Evolutionary conservation across 2,329 filamentous ascomycete genomes (phyloP).

Genomic region (Diplocarpon rosae): DNA sequence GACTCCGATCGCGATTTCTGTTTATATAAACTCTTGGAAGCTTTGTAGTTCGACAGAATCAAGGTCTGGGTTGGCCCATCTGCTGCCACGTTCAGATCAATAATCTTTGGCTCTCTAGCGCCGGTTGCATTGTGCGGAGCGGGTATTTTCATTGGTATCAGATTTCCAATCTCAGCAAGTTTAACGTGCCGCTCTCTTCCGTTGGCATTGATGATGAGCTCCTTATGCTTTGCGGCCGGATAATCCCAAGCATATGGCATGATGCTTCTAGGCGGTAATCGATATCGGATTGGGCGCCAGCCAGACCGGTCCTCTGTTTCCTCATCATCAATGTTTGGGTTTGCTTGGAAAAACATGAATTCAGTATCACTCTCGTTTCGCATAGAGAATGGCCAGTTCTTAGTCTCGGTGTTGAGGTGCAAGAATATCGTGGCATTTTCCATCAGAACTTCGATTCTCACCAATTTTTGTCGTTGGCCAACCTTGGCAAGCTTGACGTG

Average conservation of each 20-base stretch:
- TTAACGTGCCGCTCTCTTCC: slow-evolving; percentile 85
- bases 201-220: slow-evolving; percentile 71
- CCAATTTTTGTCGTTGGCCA: slow-evolving; percentile 77
- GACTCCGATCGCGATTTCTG: slow-evolving; percentile 43
- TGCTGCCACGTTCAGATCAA: slow-evolving; percentile 92
- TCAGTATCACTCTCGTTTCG: slow-evolving; percentile 95
- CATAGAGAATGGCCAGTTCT: slow-evolving; percentile 98
- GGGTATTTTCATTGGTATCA: slow-evolving; percentile 85
- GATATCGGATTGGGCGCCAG: slow-evolving; percentile 88
- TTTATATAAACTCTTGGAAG: slow-evolving; percentile 82
- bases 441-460: slow-evolving; percentile 81
- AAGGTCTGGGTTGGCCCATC: slow-evolving; percentile 92
- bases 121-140: slow-evolving; percentile 39
- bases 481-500: slow-evolving; percentile 90
- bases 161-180: slow-evolving; percentile 89
- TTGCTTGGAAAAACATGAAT: slow-evolving; percentile 91
- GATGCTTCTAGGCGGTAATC: slow-evolving; percentile 84
- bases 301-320: slow-evolving; percentile 73
- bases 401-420: slow-evolving; percentile 79
- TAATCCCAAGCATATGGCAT: slow-evolving; percentile 99
- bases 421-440: slow-evolving; percentile 91
- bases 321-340: slow-evolving; percentile 87
- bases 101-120: slow-evolving; percentile 63
- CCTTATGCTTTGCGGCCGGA: slow-evolving; percentile 91
- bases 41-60: slow-evolving; percentile 87